Base-by-base conservation (phyloP, 176 grass and related monocot genomes). In the Themeda triandra region DNA sequence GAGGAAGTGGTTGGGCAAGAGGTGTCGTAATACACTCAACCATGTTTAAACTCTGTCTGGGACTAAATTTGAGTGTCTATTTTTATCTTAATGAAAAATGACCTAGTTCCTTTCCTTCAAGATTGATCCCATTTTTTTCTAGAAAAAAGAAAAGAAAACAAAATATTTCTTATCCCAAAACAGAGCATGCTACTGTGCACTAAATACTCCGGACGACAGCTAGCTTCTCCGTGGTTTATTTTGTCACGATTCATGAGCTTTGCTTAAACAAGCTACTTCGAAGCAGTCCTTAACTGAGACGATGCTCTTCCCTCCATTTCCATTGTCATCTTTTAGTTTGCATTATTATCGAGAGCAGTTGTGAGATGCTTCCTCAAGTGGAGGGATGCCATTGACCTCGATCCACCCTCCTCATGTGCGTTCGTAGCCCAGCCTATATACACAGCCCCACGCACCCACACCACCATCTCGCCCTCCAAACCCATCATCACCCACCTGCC, bases 341-440 rank as follows among this genome's bases (percentile, higher is more conserved):
- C 53, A 84, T 71, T 84, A 91, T 91, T 75, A 2, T 60, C 69
- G 53, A 67, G 81, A 71, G 70, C 85, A 76, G 76, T 76, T 81
- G 39, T 8, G 40, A 80, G 66, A 82, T 74, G 82, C 39, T 41
- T 8, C 80, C 84, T 83, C 80, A 35, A 69, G 79, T 58, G 74
- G 72, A 24, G 58, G 39, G 51, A 51, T 65, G 75, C 75, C 85
- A 87, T 91, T 84, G 89, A 91, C 89, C 85, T 84, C 51, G 80
- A 86, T 90, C 84, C 66, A 27, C 24, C 73, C 80, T 10, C 69
- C 19, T 87, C 85, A 71, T 84, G 76, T 84, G 89, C 78, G 10
- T 30, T 10, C 46, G 7, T 10, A 6, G 39, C 68, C 76, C 69
- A 33, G 75, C 67, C 76, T 84, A 91, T 80, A 87, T 87, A 87